These are phyloP conservation scores for Oryza glaberrima DNA, from an alignment of 176 grass and related monocot genomes.

Conservation along the genomic window DNA sequence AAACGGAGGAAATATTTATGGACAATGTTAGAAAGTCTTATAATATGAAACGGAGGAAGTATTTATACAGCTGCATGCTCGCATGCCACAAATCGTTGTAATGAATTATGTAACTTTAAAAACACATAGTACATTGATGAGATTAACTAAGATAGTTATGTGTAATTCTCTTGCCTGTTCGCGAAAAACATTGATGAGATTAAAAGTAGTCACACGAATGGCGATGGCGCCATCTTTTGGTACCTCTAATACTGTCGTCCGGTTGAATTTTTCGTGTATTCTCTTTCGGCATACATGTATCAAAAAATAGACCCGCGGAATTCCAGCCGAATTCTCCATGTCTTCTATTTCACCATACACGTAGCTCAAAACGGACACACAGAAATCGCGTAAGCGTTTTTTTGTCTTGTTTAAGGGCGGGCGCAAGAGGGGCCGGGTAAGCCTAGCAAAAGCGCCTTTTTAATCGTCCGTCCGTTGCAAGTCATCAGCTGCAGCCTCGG, in stretches of 20 bases:
- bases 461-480: not conserved
- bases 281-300: not conserved
- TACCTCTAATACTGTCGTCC: not conserved
- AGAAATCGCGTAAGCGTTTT: not conserved
- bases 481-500: not conserved
- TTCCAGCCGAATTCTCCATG: not conserved
- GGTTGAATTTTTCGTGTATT: not conserved
- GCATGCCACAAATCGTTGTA: not conserved
- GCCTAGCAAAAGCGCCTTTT: constrained; percentile 1
- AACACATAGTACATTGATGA: too few species aligned
- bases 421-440: constrained; percentile 6
- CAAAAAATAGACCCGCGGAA: too few species aligned
- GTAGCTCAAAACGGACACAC: not conserved
- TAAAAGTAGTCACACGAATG: not conserved
- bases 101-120: not conserved
- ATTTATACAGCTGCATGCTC: not conserved
- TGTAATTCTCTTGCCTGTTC: too few species aligned
- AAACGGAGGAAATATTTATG: not conserved
- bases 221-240: not conserved
- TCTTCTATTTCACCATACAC: too few species aligned
- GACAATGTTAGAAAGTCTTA: too few species aligned
- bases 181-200: not conserved
- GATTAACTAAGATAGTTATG: not conserved
- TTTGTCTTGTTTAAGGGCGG: not conserved
- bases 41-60: too few species aligned